Evolutionary conservation across 2,329 filamentous ascomycete species (phyloP), one percentile per base, ranked within the genome.

Genomic region (Microascus cirrosus): DNA sequence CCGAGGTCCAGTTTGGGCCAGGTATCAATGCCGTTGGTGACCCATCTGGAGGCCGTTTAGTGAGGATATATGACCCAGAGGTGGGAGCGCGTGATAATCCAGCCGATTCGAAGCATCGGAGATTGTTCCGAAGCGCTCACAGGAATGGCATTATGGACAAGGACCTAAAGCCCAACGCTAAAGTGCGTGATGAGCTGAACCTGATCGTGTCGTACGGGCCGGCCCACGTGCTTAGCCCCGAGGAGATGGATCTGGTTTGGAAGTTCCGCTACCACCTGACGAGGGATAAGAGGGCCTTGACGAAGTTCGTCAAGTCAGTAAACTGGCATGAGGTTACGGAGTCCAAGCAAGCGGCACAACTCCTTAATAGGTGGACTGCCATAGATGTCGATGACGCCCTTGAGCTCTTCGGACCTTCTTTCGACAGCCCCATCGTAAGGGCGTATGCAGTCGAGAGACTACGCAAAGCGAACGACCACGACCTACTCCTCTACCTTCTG

Each of bases 301-400:
- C 93, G 36, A 99, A 99, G 66, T 95, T 99, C 64, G 90, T 97
- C 69, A 99, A 97, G 70, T 96, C 93, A 0, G 93, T 96, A 45
- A 92, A 95, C 63, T 99, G 94, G 93, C 84, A 83, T 55, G 93
- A 96, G 69, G 81, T 83, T 53, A 84, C 84, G 61, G 93, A 99
- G 75, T 85, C 89, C 3, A 86, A 89, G 60, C 91, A 96, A 73
- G 92, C 93, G 6, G 89, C 94, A 25, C 90, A 95, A 61, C 84
- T 99, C 4, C 79, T 99, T 20, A 84, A 87, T 0, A 93, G 92
- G 64, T 99, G 94, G 94, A 95, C 89, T 0, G 90, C 95, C 63
- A 96, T 99, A 59, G 94, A 97, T 67, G 86, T 99, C 5, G 95
- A 99, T 65, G 94, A 97, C 74, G 94, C 93, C 20, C 79, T 99